phyloP scores from a whole-genome alignment of 805 yeast genomes.

The Barnettozyma salicaria region DNA sequence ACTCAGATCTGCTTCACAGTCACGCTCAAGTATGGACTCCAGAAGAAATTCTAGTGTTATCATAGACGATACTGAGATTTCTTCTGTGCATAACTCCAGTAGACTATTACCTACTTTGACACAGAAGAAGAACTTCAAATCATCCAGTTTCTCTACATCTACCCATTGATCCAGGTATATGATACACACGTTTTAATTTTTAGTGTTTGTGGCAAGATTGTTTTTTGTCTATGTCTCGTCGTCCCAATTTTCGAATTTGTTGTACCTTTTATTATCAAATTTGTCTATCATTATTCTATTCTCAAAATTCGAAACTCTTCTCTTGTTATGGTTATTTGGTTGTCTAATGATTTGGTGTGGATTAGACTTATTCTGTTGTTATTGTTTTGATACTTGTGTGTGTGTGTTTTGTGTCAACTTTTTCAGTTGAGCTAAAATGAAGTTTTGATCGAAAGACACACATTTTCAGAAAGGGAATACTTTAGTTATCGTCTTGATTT shows the following conservation, averaged over 20 bases:
- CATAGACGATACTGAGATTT: constrained; percentile 1
- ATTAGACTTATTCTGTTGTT: too few relatives aligned
- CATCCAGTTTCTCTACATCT: neutral
- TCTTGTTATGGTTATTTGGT: neutral
- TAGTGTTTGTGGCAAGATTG: neutral
- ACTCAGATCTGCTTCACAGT: constrained; percentile 2
- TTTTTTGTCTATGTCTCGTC: neutral
- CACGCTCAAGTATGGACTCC: constrained; percentile 12
- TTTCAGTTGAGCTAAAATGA: too few relatives aligned
- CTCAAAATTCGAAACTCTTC: too few relatives aligned
- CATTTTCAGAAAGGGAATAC: too few relatives aligned
- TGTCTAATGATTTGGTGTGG: too few relatives aligned
- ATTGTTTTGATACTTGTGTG: too few relatives aligned
- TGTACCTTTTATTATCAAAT: too few relatives aligned
- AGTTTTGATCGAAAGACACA: too few relatives aligned
- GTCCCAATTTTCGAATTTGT: neutral
- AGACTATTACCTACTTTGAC: neutral
- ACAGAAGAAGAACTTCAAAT: neutral
- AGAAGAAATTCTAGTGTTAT: constrained; percentile 13
- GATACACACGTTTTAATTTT: neutral
- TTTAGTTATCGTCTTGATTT: too few relatives aligned
- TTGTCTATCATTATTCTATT: too few relatives aligned
- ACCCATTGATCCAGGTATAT: constrained; percentile 1
- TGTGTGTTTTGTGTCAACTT: neutral
- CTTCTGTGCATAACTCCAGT: neutral